These are phyloP conservation scores for Xylaria multiplex DNA, from an alignment of 2,329 filamentous ascomycete genomes.

Conservation along the genomic window DNA sequence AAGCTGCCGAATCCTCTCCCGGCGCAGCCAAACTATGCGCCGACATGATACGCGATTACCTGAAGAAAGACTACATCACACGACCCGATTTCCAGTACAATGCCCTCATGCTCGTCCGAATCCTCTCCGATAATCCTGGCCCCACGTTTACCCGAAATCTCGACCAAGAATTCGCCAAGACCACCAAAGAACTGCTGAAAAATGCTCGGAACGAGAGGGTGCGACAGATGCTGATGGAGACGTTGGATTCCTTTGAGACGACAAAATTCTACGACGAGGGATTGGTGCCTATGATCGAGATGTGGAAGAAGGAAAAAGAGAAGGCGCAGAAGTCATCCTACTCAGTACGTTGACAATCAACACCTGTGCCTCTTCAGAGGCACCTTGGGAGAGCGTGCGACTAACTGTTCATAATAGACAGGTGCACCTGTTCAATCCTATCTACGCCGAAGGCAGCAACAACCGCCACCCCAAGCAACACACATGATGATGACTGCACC, in stretches of 20 bases:
- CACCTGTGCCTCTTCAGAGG: background rate
- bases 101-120: slow-evolving; percentile 92
- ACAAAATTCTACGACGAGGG: slow-evolving; percentile 80
- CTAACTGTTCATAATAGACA: slow-evolving; percentile 29
- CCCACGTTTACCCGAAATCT: slow-evolving; percentile 89
- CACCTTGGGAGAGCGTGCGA: slow-evolving; percentile 32
- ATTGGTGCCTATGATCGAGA: slow-evolving; percentile 74
- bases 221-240: slow-evolving; percentile 87
- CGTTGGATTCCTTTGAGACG: slow-evolving; percentile 78
- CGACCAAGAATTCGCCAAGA: slow-evolving; percentile 83
- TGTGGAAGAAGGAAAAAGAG: slow-evolving; percentile 91
- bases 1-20: slow-evolving; percentile 92
- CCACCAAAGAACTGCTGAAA: slow-evolving; percentile 78
- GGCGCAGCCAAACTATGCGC: slow-evolving; percentile 84
- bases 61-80: slow-evolving; percentile 75
- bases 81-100: slow-evolving; percentile 87
- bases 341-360: slow-evolving; percentile 54
- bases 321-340: slow-evolving; percentile 62
- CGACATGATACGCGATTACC: slow-evolving; percentile 80
- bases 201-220: slow-evolving; percentile 78
- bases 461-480: slow-evolving; percentile 46
- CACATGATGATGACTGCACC: slow-evolving; percentile 58
- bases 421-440: slow-evolving; percentile 27
- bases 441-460: slow-evolving; percentile 33
- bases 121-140: slow-evolving; percentile 91